These are phyloP conservation scores for Vitellaria paradoxa DNA, from an alignment of 179 eudicot species.

Conservation along the genomic window DNA sequence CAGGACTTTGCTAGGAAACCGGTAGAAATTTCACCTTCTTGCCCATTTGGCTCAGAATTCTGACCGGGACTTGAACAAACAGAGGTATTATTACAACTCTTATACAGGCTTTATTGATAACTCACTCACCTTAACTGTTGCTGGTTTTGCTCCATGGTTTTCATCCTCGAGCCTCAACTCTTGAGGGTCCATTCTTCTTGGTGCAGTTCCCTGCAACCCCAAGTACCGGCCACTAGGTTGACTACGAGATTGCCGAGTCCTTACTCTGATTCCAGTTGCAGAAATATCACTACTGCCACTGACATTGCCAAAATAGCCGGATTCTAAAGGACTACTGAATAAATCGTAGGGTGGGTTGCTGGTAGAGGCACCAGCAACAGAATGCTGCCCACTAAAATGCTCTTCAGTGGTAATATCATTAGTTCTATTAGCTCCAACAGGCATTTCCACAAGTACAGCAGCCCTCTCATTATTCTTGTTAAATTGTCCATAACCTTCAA, in stretches of 20 bases:
- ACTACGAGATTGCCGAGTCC: slow-evolving; percentile 27
- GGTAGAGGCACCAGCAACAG: slow-evolving; percentile 8
- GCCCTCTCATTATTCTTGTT: no score
- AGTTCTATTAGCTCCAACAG: no score
- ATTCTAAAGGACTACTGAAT: slow-evolving; percentile 5
- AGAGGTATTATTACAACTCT: neutral
- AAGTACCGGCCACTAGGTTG: slow-evolving; percentile 14
- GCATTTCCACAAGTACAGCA: no score
- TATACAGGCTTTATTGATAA: neutral
- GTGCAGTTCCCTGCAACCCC: slow-evolving; percentile 60
- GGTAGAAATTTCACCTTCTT: no score
- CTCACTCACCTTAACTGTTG: slow-evolving; percentile 17
- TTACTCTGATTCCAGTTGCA: slow-evolving; percentile 49
- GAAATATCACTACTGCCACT: slow-evolving; percentile 15
- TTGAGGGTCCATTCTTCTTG: slow-evolving; percentile 21
- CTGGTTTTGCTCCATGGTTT: slow-evolving; percentile 11
- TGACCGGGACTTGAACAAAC: no score
- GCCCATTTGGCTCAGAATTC: no score
- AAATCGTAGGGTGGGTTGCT: slow-evolving; percentile 7
- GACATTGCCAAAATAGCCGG: slow-evolving; percentile 11
- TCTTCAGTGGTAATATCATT: no score
- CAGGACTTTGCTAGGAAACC: no score
- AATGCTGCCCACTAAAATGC: no score
- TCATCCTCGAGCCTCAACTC: slow-evolving; percentile 11
- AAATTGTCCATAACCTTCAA: no score